Conservation (phyloP, 768 basidiomycete species). For the Crepidotus variabilis region DNA sequence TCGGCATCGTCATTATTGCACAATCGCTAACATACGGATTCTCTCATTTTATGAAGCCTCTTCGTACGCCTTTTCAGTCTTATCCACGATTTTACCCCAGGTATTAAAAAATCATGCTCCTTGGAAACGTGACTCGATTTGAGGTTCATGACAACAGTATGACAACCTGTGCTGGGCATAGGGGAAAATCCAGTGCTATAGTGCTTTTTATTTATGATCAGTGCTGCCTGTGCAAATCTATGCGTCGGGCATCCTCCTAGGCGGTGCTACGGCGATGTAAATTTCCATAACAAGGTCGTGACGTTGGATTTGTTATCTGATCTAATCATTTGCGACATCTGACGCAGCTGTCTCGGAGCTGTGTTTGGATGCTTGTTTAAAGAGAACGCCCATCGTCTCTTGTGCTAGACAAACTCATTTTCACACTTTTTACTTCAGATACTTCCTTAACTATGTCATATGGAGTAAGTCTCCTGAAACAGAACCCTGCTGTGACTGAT, state of each 20-base stretch:
- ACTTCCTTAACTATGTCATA: slow-evolving; percentile 14
- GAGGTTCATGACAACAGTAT: too few relatives aligned
- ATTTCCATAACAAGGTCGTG: background rate
- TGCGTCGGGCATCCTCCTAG: too few relatives aligned
- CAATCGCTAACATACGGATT: background rate
- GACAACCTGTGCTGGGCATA: too few relatives aligned
- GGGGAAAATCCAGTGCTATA: too few relatives aligned
- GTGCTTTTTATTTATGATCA: too few relatives aligned
- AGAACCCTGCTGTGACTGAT: background rate
- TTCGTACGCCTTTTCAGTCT: too few relatives aligned
- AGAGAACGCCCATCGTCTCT: background rate
- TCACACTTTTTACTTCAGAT: slow-evolving; percentile 3
- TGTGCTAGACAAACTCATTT: background rate
- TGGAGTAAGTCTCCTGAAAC: slow-evolving; percentile 9
- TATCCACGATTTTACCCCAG: too few relatives aligned
- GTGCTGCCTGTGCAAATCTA: too few relatives aligned
- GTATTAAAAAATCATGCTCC: too few relatives aligned
- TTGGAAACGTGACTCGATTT: too few relatives aligned
- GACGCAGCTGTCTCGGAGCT: background rate
- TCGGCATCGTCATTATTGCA: background rate
- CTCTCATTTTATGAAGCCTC: too few relatives aligned
- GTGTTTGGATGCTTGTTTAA: background rate
- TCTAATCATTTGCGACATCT: background rate
- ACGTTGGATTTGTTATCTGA: background rate
- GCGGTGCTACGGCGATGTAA: background rate